Conservation (phyloP, 208 protist species). For the Trypanosoma lewisi region DNA sequence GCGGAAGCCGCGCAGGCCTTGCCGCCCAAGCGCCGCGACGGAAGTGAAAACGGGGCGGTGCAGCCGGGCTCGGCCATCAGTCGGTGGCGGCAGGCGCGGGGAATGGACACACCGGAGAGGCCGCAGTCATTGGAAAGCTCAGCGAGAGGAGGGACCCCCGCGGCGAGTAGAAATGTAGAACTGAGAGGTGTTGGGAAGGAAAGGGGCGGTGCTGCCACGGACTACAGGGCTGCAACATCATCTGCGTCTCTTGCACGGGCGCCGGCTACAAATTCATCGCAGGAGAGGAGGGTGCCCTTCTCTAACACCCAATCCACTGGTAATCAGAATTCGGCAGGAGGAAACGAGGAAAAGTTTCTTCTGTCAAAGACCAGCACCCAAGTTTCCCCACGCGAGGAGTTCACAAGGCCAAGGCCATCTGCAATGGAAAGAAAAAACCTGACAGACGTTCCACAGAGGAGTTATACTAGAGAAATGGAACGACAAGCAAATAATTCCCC, state of each 20-base stretch:
- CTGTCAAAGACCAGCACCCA: not conserved
- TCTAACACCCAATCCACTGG: not conserved
- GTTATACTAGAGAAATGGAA: not conserved
- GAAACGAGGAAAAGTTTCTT: not conserved
- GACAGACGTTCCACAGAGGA: not conserved
- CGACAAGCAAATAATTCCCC: not conserved
- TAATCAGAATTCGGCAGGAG: not conserved
- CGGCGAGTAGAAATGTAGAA: not conserved
- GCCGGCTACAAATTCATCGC: not conserved
- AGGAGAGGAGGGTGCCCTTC: not conserved
- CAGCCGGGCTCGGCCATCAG: not conserved
- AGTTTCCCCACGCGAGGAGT: not conserved
- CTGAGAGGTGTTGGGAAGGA: not conserved
- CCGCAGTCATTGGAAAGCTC: no score
- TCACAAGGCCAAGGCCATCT: not conserved
- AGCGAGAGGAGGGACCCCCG: no score
- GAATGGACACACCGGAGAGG: not conserved
- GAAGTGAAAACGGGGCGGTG: not conserved
- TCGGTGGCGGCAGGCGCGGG: not conserved
- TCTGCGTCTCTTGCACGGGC: not conserved
- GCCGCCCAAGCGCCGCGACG: not conserved
- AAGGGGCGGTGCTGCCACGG: not conserved
- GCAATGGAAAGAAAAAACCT: not conserved
- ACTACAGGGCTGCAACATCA: not conserved
- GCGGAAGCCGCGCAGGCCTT: not conserved